Base-by-base conservation (phyloP, 108 stramenopile species). In the Fragilaria crotonensis region DNA sequence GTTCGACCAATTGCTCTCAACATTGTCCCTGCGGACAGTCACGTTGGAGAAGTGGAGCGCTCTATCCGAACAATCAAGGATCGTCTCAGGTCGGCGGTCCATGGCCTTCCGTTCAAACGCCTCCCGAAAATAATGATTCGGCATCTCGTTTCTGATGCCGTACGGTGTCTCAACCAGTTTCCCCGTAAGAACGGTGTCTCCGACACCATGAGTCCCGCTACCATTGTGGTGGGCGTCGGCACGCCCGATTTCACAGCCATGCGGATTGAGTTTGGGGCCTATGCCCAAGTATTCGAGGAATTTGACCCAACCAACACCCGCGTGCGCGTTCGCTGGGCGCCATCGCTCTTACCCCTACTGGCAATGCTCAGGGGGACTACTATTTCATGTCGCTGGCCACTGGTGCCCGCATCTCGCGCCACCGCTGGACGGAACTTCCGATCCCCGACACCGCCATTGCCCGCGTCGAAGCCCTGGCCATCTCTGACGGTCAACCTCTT, bases 31-130 rank as follows among this genome's bases (percentile, higher is more conserved):
- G n/a, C n/a, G n/a, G n/a, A n/a, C 23, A 76, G 75, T 31, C 80
- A 81, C 54, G 73, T 77, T 1, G 66, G 70, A 27, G 73, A 60
- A 30, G 56, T 75, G 18, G 80, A 81, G 51, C 66, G 78, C 9
- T 56, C n/a, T n/a, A n/a, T n/a, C n/a, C n/a, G n/a, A n/a, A n/a
- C n/a, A n/a, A n/a, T n/a, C n/a, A n/a, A n/a, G 36, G 70, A 79
- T 19, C 44, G 73, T 14, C 32, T 27, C 22, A 47, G 78, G 22
- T 36, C 57, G 11, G 45, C 54, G 29, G 50, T 48, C 51, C 25
- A 60, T 44, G 55, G 45, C 5, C 33, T 79, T 7, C 78, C 78
- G n/a, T 79, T 59, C 56, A 48, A 66, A 19, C 33, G 18, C 18
- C 18, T 70, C 23, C 73, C 73, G 21, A 14, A 41, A 21, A 20